Evolutionary conservation across 2,329 filamentous ascomycete genomes (phyloP), one percentile per base, ranked within the genome.

Genomic region (Fusarium buxicola): DNA sequence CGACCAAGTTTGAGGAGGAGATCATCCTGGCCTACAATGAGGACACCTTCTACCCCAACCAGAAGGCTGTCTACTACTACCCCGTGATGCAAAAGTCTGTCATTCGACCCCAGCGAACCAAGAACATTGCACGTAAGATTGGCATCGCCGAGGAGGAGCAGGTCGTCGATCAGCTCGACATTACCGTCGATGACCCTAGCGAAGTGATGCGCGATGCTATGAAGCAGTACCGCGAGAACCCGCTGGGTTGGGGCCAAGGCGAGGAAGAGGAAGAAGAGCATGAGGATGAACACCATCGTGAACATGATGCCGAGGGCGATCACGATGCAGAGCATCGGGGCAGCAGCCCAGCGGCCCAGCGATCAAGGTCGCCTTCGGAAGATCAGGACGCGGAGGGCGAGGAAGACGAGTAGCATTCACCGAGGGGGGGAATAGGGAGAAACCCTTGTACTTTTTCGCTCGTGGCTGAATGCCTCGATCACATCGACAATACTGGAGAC

Each of bases 51-150:
- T 80, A 82, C 60, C 81, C 81, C 46, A 75, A 77, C 53, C 81
- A 85, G 63, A 86, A 85, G 72, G 87, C 82, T 7, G 85, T 83
- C 11, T 89, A 88, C 74, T 90, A 89, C 75, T 90, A 90, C 68
- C 88, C 88, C 5, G 81, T 90, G 61, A 84, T 90, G 76, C 86
- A 89, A 74, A 84, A 86, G 50, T 85, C 82, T 41, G 81, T 81
- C 18, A 85, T 90, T 68, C 81, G 86, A 39, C 86, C 86, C 27
- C 86, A 88, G 74, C 82, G 87, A 55, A 84, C 81, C 59, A 88
- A 86, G 79, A 87, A 87, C 70, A 87, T 89, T 63, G 82, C 84
- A 40, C 82, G 84, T 41, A 84, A 78, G 28, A 77, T 78, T 39
- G 82, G 80, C 55, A 72, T 81, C 31, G 80, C 83, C 31, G 78